These are phyloP conservation scores for Mallotus repandus DNA, from an alignment of 441 rosid species.

Conservation along the genomic window DNA sequence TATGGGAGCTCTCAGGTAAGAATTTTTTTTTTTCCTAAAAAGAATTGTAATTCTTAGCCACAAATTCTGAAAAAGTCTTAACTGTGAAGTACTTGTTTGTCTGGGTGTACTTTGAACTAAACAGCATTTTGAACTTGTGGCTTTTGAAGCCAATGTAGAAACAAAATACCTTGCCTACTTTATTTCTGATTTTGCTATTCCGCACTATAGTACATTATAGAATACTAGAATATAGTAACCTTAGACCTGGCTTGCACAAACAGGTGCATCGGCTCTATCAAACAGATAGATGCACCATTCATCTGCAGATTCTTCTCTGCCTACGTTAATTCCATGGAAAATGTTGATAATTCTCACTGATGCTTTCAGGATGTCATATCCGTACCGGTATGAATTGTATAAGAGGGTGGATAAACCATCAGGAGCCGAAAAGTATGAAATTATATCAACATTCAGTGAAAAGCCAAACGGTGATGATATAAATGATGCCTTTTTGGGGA, in stretches of 20 bases:
- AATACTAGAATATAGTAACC: too few species aligned
- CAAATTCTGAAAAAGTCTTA: background rate
- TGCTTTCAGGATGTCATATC: conserved; percentile 70
- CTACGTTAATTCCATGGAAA: background rate
- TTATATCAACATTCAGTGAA: conserved; percentile 55
- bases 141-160: background rate
- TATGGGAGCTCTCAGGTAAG: conserved; percentile 92
- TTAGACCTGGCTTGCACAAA: background rate
- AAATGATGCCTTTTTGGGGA: conserved; percentile 75
- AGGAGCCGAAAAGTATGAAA: conserved; percentile 63
- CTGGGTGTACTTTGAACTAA: background rate
- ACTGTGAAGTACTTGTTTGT: background rate
- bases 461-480: conserved; percentile 69
- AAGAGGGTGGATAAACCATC: conserved; percentile 64
- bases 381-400: conserved; percentile 61
- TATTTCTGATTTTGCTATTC: background rate
- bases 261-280: background rate
- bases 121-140: background rate
- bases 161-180: background rate
- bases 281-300: background rate
- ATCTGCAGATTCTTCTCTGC: background rate
- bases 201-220: background rate
- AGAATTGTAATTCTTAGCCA: background rate
- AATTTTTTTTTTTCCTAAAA: background rate
- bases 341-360: background rate